Evolutionary conservation across 148 eudicot genomes (phyloP), one percentile per base, ranked within the genome.

Genomic region (Camellia japonica): DNA sequence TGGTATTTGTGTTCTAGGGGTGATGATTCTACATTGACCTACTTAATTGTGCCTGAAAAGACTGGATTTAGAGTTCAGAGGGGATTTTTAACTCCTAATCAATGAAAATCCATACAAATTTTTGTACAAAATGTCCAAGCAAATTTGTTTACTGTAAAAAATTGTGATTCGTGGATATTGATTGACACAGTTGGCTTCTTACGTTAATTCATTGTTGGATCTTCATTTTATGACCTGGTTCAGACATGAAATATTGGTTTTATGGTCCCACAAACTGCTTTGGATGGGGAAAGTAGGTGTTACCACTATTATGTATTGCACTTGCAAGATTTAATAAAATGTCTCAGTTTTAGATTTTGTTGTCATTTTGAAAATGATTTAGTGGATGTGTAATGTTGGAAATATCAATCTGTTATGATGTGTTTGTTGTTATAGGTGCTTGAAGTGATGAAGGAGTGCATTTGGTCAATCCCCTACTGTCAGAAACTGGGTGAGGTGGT

Each of bases 401-500:
- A 58, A 44, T 54, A 62, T 51, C 7, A 71, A 65, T 23, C 51
- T 65, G 63, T 77, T 68, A 20, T 47, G n/a, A 23, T 78, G 70
- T 44, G 44, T 78, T 47, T 69, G 8, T 19, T 80, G 42, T 69
- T 83, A 16, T 76, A 96, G 99, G 97, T 89, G 78, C 94, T 97
- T 85, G 90, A 84, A 75, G 74, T 97, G 69, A 79, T 92, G 79
- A 90, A 90, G 88, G 84, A 78, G 64, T 86, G 93, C 83, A 85
- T 92, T 58, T 79, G 69, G 80, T 87, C 86, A 15, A 74, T 85
- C 73, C 85, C 91, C 71, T 82, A 87, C 83, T 80, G 79, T 65
- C 77, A 76, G 70, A 97, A 87, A 79, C 77, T 97, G 79, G 92
- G 92, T 71, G 92, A 85, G 74, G 80, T 80, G 74, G 85, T 94